Conservation (phyloP, 2,329 filamentous ascomycete genomes). For the Sarocladiaceae sp. region DNA sequence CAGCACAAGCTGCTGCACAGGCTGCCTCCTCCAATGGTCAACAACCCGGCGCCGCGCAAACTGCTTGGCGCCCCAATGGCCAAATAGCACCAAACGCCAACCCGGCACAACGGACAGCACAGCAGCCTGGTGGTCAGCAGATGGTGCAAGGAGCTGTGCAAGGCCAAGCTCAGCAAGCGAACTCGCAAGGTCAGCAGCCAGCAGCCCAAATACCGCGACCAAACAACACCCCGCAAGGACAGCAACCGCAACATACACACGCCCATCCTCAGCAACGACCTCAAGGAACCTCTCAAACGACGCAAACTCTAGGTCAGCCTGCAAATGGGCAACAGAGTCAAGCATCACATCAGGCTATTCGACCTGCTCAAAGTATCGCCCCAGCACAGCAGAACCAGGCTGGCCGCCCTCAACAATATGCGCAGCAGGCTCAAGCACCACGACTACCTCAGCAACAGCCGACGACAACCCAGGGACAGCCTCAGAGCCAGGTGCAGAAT, state of each 20-base stretch:
- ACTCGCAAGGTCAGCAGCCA: slow-evolving; percentile 8
- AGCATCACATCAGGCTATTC: slow-evolving; percentile 13
- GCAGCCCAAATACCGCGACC: neutral
- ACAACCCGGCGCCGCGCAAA: slow-evolving; percentile 12
- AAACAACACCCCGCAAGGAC: neutral
- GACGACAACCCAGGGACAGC: neutral
- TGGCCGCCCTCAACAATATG: slow-evolving; percentile 11
- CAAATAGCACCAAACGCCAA: slow-evolving; percentile 17
- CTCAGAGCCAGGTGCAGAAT: neutral
- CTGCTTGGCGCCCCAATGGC: slow-evolving; percentile 9
- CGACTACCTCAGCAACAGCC: slow-evolving; percentile 13
- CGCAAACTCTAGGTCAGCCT: neutral
- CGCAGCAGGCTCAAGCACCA: slow-evolving; percentile 14
- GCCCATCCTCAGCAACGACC: slow-evolving; percentile 15
- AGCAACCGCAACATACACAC: slow-evolving; percentile 20
- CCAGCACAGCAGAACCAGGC: slow-evolving; percentile 14
- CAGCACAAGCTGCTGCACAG: slow-evolving; percentile 27
- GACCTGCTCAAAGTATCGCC: slow-evolving; percentile 12
- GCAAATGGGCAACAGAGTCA: slow-evolving; percentile 16
- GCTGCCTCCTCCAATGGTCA: slow-evolving; percentile 12
- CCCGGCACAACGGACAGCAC: slow-evolving; percentile 15
- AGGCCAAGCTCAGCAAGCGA: neutral
- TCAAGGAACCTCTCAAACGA: slow-evolving; percentile 9
- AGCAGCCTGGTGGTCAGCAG: slow-evolving; percentile 23
- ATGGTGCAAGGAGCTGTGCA: neutral